Percentiles rank a stretch among this genome's conserved stretches.
These are phyloP conservation scores for Melanomma pulvis-pyrius DNA, from an alignment of 495 filamentous ascomycete species.

Conservation along the genomic window DNA sequence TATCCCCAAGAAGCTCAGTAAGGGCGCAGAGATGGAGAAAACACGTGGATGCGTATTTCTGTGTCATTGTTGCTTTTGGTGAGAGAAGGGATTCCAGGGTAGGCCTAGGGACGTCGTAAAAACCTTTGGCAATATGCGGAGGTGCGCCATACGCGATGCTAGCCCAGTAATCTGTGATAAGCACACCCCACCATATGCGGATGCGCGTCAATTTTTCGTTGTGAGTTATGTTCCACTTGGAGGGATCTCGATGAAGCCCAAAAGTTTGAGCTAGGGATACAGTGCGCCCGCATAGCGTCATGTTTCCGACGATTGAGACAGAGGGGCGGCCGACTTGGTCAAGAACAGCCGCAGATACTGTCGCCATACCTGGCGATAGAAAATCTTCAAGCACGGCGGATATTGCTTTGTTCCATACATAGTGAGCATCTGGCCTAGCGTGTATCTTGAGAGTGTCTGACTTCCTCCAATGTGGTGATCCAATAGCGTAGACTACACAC, in stretches of 20 bases:
- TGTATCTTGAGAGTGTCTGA: conserved; percentile 30
- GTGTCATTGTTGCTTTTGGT: conserved; percentile 19
- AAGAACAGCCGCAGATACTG: conserved; percentile 19
- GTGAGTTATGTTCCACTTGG: conserved; percentile 24
- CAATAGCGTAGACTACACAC: conserved; percentile 57
- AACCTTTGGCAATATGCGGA: conserved; percentile 36
- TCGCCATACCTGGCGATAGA: conserved; percentile 22
- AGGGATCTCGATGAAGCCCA: conserved; percentile 32
- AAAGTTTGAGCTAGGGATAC: conserved; percentile 30
- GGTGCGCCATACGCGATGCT: conserved; percentile 27
- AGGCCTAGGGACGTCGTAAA: conserved; percentile 59
- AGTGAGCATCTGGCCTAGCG: conserved; percentile 25
- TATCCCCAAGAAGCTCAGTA: conserved; percentile 57
- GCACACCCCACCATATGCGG: conserved; percentile 33
- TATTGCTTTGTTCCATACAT: conserved; percentile 31
- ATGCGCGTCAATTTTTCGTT: conserved; percentile 24
- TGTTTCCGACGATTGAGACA: conserved; percentile 25
- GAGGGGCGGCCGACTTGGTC: conserved; percentile 31
- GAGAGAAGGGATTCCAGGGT: conserved; percentile 47
- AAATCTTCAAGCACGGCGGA: conserved; percentile 27
- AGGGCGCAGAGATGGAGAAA: conserved; percentile 57
- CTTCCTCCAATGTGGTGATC: conserved; percentile 18
- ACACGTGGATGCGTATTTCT: conserved; percentile 51
- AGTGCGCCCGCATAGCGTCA: conserved; percentile 24
- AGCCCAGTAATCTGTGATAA: conserved; percentile 34